These are phyloP conservation scores for Neospora caninum DNA, from an alignment of 169 alveolate genomes.

Conservation along the genomic window DNA sequence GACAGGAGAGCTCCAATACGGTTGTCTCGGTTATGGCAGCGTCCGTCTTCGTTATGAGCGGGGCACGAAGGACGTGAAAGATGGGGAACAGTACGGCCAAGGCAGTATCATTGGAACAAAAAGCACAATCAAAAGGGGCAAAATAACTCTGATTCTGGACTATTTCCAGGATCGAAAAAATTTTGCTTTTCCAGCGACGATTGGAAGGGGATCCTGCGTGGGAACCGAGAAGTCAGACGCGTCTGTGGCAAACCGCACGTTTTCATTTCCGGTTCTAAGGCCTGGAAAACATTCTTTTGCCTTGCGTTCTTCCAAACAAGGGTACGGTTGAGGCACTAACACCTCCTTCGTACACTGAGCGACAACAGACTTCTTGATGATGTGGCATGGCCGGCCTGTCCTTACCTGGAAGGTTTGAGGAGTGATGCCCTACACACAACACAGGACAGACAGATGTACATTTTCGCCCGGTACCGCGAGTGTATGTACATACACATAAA, in stretches of 20 bases:
- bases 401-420: neutral
- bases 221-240: neutral
- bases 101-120: neutral
- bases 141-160: neutral
- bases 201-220: neutral
- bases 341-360: neutral
- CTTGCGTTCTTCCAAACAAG: neutral
- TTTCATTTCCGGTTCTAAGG: neutral
- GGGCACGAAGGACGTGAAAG: neutral
- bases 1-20: too few species aligned
- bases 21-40: neutral
- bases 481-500: too few species aligned
- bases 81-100: neutral
- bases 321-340: neutral
- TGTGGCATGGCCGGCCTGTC: neutral
- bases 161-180: neutral
- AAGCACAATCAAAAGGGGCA: neutral
- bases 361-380: neutral
- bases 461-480: too few species aligned
- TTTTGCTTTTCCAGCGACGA: neutral
- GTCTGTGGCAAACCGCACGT: neutral
- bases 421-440: neutral
- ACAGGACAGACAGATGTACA: neutral
- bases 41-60: neutral
- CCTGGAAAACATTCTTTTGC: constrained; percentile 2